These are phyloP conservation scores for Fibroporia radiculosa DNA, from an alignment of 768 basidiomycete genomes.

Conservation along the genomic window DNA sequence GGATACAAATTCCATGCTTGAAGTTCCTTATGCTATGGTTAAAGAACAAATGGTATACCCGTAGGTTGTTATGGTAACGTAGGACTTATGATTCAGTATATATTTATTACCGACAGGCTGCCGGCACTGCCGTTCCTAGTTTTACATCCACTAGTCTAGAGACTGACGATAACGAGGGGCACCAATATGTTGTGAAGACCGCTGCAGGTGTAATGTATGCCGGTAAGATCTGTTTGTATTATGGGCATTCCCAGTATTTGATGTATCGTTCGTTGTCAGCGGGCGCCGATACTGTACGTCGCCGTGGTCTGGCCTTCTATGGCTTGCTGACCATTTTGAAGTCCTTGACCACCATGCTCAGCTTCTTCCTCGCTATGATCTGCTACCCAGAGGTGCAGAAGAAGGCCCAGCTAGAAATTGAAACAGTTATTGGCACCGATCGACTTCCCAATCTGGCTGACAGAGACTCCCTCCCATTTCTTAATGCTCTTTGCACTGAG, in stretches of 20 bases:
- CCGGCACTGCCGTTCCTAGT: conserved; percentile 49
- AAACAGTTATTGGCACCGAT: conserved; percentile 21
- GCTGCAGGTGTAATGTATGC: conserved; percentile 28
- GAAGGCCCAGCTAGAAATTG: conserved; percentile 25
- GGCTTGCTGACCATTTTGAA: background rate
- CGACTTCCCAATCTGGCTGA: conserved; percentile 22
- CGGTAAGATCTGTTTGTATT: conserved; percentile 12
- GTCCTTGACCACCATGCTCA: conserved; percentile 22
- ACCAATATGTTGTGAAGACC: conserved; percentile 62
- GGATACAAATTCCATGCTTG: conserved; percentile 11
- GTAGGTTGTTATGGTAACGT: too few species aligned
- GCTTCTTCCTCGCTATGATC: conserved; percentile 26
- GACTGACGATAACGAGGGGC: conserved; percentile 41
- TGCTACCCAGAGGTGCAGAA: conserved; percentile 21
- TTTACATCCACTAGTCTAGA: conserved; percentile 54
- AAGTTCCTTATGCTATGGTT: conserved; percentile 24
- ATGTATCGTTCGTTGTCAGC: conserved; percentile 11
- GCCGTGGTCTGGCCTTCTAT: background rate
- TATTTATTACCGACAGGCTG: too few species aligned
- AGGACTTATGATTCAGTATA: too few species aligned
- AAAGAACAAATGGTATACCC: conserved; percentile 28
- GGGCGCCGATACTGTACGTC: conserved; percentile 33
- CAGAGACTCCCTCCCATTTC: conserved; percentile 19
- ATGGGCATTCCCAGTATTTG: background rate
- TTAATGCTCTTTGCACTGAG: conserved; percentile 19